phyloP scores from a whole-genome alignment of 768 basidiomycete genomes.

The Lactarius vividus region DNA sequence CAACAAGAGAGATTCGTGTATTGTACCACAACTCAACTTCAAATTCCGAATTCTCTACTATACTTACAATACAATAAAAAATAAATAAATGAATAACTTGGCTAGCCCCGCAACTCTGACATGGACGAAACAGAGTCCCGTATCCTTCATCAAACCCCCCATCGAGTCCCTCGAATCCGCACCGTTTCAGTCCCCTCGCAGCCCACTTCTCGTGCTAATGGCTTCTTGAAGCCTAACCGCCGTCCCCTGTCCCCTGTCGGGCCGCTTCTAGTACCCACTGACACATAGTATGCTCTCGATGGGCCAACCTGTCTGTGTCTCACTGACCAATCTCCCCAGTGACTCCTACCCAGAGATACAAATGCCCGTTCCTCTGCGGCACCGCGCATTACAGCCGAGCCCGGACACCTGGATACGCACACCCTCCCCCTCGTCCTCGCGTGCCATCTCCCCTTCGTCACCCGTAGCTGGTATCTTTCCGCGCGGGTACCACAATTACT shows the following conservation, averaged over 20 bases:
- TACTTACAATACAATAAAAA: no score
- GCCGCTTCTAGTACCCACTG: conserved; percentile 1
- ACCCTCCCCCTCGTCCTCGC: conserved; percentile 17
- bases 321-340: conserved; percentile 5
- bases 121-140: conserved; percentile 18
- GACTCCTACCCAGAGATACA: conserved; percentile 18
- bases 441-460: conserved; percentile 5
- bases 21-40: no score
- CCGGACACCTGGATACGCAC: conserved; percentile 24
- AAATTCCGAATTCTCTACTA: no score
- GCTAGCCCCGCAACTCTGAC: background rate
- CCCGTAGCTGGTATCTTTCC: conserved; percentile 61
- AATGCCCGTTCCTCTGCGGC: conserved; percentile 16
- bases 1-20: no score
- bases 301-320: background rate
- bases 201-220: conserved; percentile 12
- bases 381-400: conserved; percentile 19
- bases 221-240: conserved; percentile 5
- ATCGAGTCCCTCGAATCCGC: conserved; percentile 6
- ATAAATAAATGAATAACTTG: background rate
- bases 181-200: conserved; percentile 16
- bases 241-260: conserved; percentile 11
- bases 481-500: conserved; percentile 45
- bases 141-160: background rate
- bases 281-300: conserved; percentile 11